A percentile compares a stretch with the other conserved stretches of the same genome.
Conservation (phyloP, 768 basidiomycete genomes). For the Kwoniella botswanensis region DNA sequence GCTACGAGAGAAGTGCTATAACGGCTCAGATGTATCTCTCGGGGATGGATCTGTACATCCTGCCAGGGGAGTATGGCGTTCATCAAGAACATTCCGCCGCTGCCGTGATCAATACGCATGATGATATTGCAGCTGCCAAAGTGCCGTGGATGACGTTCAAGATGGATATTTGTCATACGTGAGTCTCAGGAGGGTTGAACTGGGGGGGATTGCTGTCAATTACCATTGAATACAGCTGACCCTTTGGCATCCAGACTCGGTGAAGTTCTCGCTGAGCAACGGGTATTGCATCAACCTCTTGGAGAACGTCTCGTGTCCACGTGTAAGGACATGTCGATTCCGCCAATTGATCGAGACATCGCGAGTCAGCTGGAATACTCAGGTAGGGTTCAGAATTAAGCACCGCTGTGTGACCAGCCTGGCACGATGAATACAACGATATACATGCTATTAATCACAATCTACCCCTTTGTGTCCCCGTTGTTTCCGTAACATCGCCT, state of each 20-base stretch:
- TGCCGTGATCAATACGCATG: not conserved
- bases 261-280: not conserved
- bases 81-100: conserved; percentile 1
- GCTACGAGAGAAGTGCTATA: not conserved
- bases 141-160: not conserved
- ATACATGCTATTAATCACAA: not conserved
- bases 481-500: not conserved
- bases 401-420: no score
- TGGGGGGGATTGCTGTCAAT: not conserved
- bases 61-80: not conserved
- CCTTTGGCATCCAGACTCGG: not conserved
- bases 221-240: not conserved
- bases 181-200: not conserved
- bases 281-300: not conserved
- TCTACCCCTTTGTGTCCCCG: not conserved
- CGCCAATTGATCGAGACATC: not conserved
- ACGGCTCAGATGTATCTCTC: conserved; percentile 4
- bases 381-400: not conserved
- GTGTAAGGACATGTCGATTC: not conserved
- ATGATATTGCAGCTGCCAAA: not conserved
- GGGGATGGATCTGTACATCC: conserved; percentile 4
- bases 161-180: not conserved
- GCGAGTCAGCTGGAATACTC: not conserved
- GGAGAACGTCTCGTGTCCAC: not conserved
- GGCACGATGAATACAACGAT: not conserved